A percentile compares a stretch with the other conserved stretches of the same genome.
These are phyloP conservation scores for Nicotiana rustica DNA, from an alignment of 305 asterid genomes.

Conservation along the genomic window DNA sequence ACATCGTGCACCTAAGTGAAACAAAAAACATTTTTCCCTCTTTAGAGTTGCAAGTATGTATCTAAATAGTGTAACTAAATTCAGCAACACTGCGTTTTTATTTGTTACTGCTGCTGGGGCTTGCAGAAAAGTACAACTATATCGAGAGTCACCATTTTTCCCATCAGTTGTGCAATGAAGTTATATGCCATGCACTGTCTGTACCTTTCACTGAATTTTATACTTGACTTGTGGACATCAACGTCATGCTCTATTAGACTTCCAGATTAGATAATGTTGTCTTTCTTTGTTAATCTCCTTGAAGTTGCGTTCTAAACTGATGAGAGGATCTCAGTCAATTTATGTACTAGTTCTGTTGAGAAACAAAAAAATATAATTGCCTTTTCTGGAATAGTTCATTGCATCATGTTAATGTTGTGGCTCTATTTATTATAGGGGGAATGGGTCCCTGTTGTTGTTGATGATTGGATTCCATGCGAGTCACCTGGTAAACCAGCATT, in stretches of 20 bases:
- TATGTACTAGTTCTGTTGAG: background rate
- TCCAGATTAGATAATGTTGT: constrained; percentile 8
- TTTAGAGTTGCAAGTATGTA: constrained; percentile 2
- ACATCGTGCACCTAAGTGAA: background rate
- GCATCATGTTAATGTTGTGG: constrained; percentile 9
- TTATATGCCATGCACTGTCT: background rate
- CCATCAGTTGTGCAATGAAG: constrained; percentile 1
- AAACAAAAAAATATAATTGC: background rate
- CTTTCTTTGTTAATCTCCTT: constrained; percentile 26
- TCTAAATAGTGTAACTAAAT: background rate
- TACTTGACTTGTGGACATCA: background rate
- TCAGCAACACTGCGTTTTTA: constrained; percentile 11
- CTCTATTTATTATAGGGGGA: constrained; percentile 70
- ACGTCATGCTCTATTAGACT: background rate
- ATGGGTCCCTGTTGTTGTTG: constrained; percentile 99
- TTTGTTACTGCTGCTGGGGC: constrained; percentile 14
- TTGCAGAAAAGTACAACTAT: constrained; percentile 1
- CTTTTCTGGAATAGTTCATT: background rate
- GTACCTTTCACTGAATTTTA: constrained; percentile 5
- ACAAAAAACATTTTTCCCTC: background rate
- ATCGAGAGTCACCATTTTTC: background rate
- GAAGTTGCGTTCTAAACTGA: constrained; percentile 14
- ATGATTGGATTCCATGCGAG: constrained; percentile 99
- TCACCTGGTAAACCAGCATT: constrained; percentile 98
- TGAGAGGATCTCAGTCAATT: constrained; percentile 7